These are phyloP conservation scores for Venustampulla echinocandica DNA, from an alignment of 495 filamentous ascomycete genomes.

Conservation along the genomic window DNA sequence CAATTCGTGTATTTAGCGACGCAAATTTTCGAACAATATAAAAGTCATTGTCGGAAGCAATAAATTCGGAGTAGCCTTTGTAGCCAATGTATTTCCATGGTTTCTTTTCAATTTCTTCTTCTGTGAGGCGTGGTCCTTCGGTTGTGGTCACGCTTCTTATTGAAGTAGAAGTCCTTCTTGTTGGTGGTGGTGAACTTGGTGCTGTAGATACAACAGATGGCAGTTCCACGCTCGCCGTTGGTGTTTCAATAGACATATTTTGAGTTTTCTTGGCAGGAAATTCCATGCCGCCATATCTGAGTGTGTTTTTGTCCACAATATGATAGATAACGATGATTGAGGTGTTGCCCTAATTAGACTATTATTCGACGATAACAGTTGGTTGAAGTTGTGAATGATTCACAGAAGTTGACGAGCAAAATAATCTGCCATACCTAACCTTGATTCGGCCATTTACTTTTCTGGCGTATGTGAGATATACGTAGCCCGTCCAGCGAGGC, in stretches of 20 bases:
- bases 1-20: conserved; percentile 23
- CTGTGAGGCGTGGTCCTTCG: neutral
- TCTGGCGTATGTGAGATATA: neutral
- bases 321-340: too few relatives aligned
- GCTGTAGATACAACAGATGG: neutral
- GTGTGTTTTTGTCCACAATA: neutral
- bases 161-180: neutral
- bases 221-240: neutral
- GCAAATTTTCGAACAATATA: conserved; percentile 29
- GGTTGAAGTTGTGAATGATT: neutral
- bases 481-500: neutral
- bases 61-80: conserved; percentile 24
- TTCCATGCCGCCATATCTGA: neutral
- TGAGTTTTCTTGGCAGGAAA: neutral
- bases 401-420: neutral
- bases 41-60: conserved; percentile 32
- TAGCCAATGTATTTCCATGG: conserved; percentile 33
- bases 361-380: neutral
- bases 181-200: neutral
- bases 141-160: neutral
- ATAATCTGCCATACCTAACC: neutral
- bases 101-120: conserved; percentile 11
- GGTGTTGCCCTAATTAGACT: neutral
- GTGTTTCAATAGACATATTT: neutral
- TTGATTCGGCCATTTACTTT: neutral